A percentile compares a stretch with the other conserved stretches of the same genome.
These are phyloP conservation scores for Penicillium soppii DNA, from an alignment of 495 filamentous ascomycete species.

Conservation along the genomic window DNA sequence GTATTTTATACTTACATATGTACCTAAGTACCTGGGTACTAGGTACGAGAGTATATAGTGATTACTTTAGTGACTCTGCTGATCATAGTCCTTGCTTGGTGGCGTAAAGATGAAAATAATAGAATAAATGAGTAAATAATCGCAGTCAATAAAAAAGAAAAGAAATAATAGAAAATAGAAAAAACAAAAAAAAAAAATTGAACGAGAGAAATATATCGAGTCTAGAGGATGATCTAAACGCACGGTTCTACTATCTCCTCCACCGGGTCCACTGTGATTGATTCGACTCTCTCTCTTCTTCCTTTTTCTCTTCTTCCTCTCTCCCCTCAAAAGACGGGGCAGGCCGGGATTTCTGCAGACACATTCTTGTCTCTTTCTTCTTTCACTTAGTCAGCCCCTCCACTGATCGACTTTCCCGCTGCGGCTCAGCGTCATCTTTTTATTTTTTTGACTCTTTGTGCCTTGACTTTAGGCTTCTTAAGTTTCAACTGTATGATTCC, in stretches of 20 bases:
- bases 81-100: constrained; percentile 27
- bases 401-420: constrained; percentile 23
- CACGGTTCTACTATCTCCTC: constrained; percentile 6
- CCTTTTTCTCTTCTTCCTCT: constrained; percentile 5
- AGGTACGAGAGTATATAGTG: too few species aligned
- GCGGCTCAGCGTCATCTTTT: constrained; percentile 26
- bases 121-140: neutral
- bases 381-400: constrained; percentile 26
- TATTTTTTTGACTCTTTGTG: constrained; percentile 9
- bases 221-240: constrained; percentile 10
- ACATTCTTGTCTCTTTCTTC: constrained; percentile 22
- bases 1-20: too few species aligned
- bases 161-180: neutral
- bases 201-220: neutral
- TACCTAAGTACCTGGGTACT: too few species aligned
- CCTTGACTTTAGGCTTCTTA: constrained; percentile 11
- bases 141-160: neutral
- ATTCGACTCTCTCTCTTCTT: constrained; percentile 16
- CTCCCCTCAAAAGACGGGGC: constrained; percentile 19
- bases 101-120: constrained; percentile 10
- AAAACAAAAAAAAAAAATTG: neutral
- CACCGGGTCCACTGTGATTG: constrained; percentile 15
- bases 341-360: constrained; percentile 33
- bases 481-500: constrained; percentile 5
- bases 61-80: constrained; percentile 1